Percentiles rank a stretch among this genome's conserved stretches.
phyloP scores from a whole-genome alignment of 164 flowering plant genomes.

The Litsea cubeba region DNA sequence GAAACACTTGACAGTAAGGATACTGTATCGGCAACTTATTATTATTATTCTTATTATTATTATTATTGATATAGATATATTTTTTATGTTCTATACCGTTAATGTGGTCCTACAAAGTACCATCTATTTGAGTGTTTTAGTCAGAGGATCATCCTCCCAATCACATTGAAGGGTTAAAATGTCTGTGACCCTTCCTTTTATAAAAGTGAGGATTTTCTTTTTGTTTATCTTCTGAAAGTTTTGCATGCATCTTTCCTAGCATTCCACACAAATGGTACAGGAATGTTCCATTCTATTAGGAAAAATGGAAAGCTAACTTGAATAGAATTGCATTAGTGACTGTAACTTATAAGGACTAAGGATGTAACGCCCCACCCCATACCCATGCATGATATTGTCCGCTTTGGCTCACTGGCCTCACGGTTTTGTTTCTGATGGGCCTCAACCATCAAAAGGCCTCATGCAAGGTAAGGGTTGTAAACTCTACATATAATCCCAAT shows the following conservation, averaged over 20 bases:
- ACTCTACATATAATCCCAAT: too few species aligned
- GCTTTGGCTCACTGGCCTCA: too few species aligned
- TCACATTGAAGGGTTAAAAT: background rate
- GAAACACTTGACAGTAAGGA: constrained; percentile 82
- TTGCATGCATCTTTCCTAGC: background rate
- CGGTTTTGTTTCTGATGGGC: too few species aligned
- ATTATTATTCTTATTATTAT: too few species aligned
- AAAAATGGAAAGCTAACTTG: background rate
- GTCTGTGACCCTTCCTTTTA: background rate
- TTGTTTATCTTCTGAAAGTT: background rate
- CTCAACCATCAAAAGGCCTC: too few species aligned
- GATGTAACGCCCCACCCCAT: too few species aligned
- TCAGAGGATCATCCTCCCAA: background rate
- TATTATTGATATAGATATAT: too few species aligned
- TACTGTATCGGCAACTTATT: background rate
- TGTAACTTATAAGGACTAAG: too few species aligned
- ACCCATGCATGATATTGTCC: too few species aligned
- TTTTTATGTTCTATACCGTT: background rate
- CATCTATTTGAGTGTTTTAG: background rate
- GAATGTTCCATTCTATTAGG: background rate
- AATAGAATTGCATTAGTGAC: too few species aligned
- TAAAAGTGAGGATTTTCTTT: background rate
- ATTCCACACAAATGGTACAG: background rate
- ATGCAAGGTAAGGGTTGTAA: too few species aligned
- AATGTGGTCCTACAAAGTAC: background rate